Evolutionary conservation across 1,284 basidiomycete genomes (phyloP), one percentile per base, ranked within the genome.

Genomic region (Trichosporon coremiiforme): DNA sequence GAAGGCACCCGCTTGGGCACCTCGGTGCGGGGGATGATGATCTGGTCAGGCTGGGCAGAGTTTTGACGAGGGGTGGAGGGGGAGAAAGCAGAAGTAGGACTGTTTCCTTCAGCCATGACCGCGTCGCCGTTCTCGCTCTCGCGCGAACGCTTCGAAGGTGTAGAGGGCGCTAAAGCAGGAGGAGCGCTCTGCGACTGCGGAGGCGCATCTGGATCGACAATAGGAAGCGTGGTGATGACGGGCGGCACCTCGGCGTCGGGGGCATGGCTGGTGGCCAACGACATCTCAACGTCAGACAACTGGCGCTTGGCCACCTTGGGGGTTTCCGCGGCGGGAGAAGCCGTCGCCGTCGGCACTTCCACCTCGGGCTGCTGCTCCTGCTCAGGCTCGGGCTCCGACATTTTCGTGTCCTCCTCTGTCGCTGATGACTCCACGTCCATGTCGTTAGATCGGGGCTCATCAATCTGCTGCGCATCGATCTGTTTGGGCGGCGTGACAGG

Each of bases 311-410:
- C 36, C 29, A 55, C 66, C 9, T n/a, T 31, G 6, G 57, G 57
- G 6, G 60, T 22, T 65, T 57, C 50, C 57, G 41, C 25, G 6
- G 36, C 53, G 0, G 66, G 68, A 38, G 50, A 53, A 7, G 15
- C 67, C 62, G 38, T 20, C 25, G 45, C 66, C n/a, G 67, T 64
- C 2, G 62, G 69, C n/a, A 66, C 64, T 41, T 75, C 69, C 1
- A 68, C 63, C 60, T 74, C 53, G 1, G 68, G 68, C 68, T 78
- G 74, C 55, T 77, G 65, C 70, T 77, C 72, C 65, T 55, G 41
- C 33, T 53, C 47, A 12, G 50, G 15, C 20, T 60, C 55, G 5
- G 50, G 15, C 20, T 60, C 55, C 6, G 66, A 60, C 33, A 36
- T 60, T 15, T 35, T 60, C 3, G 29, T n/a, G 57, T 60, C 57